Percentiles rank a stretch among this genome's conserved stretches.
Conservation (phyloP, 1,139 yeast species). For the Pichia sp. region DNA sequence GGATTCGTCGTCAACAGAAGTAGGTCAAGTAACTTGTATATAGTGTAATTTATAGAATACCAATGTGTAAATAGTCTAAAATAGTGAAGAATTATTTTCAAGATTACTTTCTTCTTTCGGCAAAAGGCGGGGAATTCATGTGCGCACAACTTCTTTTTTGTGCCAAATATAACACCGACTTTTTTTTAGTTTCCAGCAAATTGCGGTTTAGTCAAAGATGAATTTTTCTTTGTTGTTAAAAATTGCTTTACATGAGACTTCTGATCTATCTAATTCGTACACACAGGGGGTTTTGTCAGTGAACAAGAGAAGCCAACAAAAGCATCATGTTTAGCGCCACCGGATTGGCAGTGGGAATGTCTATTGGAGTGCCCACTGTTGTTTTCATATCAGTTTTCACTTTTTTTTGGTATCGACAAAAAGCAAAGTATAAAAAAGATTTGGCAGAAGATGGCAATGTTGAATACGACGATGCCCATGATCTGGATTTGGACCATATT, state of each 20-base stretch:
- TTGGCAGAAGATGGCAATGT: slow-evolving; percentile 22
- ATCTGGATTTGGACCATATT: slow-evolving; percentile 25
- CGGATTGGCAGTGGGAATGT: slow-evolving; percentile 42
- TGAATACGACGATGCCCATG: slow-evolving; percentile 18
- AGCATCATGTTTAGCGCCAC: slow-evolving; percentile 25
- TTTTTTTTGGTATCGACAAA: slow-evolving; percentile 33
- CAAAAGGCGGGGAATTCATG: not conserved
- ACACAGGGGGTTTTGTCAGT: not conserved
- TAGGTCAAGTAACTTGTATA: not conserved
- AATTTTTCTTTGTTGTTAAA: not conserved
- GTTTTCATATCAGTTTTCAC: slow-evolving; percentile 30
- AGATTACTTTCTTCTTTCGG: not conserved
- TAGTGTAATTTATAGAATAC: not conserved
- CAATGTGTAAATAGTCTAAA: not conserved
- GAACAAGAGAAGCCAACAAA: not conserved
- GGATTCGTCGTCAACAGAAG: slow-evolving; percentile 10
- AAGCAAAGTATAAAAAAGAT: slow-evolving; percentile 32
- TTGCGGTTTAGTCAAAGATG: no score
- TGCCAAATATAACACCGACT: no score
- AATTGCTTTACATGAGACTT: not conserved
- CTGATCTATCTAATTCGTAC: not conserved
- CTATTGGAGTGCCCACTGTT: slow-evolving; percentile 41
- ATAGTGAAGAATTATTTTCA: no score
- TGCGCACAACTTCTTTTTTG: not conserved
- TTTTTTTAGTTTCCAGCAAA: not conserved